These are phyloP conservation scores for Mycena rebaudengoi DNA, from an alignment of 768 basidiomycete genomes.

Conservation along the genomic window DNA sequence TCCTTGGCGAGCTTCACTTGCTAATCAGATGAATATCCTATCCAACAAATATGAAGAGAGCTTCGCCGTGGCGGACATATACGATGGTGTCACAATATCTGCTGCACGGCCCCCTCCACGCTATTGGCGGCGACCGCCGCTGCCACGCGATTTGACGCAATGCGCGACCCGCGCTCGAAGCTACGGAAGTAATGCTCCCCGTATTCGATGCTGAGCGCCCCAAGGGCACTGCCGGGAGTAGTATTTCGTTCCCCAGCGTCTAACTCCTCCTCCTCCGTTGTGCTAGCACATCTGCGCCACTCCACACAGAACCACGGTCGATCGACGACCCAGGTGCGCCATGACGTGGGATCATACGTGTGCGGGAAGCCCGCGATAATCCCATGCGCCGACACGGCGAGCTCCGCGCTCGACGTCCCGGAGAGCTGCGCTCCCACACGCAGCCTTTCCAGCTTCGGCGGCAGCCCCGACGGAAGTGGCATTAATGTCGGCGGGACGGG, in stretches of 20 bases:
- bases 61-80: too few relatives aligned
- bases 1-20: too few relatives aligned
- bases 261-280: not conserved
- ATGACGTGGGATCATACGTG: slow-evolving; percentile 22
- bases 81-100: slow-evolving; percentile 8
- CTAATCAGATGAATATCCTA: too few relatives aligned
- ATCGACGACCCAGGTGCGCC: slow-evolving; percentile 24
- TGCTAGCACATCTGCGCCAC: not conserved
- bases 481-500: not conserved
- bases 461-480: not conserved
- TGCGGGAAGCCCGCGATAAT: slow-evolving; percentile 1
- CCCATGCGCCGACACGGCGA: not conserved
- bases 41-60: too few relatives aligned
- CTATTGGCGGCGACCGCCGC: slow-evolving; percentile 3
- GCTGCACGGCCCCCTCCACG: slow-evolving; percentile 5
- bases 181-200: slow-evolving; percentile 20
- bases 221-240: too few relatives aligned
- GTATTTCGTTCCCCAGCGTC: not conserved
- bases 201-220: slow-evolving; percentile 13
- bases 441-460: not conserved
- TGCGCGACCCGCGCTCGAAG: slow-evolving; percentile 18
- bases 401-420: not conserved
- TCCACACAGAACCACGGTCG: slow-evolving; percentile 19
- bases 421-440: slow-evolving; percentile 16
- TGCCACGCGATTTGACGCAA: not conserved